Conservation (phyloP, 2,329 filamentous ascomycete species). For the Aspergillus persii region DNA sequence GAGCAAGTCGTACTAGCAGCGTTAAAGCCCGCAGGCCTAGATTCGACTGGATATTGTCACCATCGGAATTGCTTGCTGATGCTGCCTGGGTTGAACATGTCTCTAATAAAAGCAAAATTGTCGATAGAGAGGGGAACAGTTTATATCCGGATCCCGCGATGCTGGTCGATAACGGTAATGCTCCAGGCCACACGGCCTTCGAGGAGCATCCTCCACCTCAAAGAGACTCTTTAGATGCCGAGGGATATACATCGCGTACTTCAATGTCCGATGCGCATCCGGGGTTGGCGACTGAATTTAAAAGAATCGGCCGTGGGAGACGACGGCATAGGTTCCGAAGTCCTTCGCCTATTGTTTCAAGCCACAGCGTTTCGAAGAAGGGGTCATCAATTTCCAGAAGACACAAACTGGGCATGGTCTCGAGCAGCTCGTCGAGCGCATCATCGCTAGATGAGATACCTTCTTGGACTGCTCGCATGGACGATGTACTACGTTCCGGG, state of each 20-base stretch:
- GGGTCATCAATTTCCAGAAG: constrained; percentile 52
- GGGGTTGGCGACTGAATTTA: constrained; percentile 39
- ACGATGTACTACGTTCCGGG: background rate
- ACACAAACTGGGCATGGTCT: constrained; percentile 52
- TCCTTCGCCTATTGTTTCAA: constrained; percentile 56
- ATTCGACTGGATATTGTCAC: constrained; percentile 80
- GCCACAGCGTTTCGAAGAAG: constrained; percentile 51
- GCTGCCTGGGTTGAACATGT: constrained; percentile 84
- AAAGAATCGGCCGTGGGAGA: constrained; percentile 54
- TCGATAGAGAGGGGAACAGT: constrained; percentile 72
- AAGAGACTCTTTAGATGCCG: constrained; percentile 22
- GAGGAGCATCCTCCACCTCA: constrained; percentile 18
- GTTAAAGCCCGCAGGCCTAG: constrained; percentile 68
- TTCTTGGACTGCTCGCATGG: background rate
- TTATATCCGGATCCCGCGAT: constrained; percentile 52
- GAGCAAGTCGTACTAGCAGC: constrained; percentile 41
- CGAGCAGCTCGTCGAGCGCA: constrained; percentile 55
- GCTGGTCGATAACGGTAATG: constrained; percentile 18
- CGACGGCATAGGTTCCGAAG: constrained; percentile 61
- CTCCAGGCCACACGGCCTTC: constrained; percentile 6
- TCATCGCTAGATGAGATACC: constrained; percentile 35
- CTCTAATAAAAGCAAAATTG: constrained; percentile 75
- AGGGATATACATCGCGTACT: constrained; percentile 24
- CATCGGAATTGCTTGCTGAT: constrained; percentile 85
- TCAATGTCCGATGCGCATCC: constrained; percentile 43